phyloP scores from a whole-genome alignment of 805 yeast genomes.

The Pichia manshurica region DNA sequence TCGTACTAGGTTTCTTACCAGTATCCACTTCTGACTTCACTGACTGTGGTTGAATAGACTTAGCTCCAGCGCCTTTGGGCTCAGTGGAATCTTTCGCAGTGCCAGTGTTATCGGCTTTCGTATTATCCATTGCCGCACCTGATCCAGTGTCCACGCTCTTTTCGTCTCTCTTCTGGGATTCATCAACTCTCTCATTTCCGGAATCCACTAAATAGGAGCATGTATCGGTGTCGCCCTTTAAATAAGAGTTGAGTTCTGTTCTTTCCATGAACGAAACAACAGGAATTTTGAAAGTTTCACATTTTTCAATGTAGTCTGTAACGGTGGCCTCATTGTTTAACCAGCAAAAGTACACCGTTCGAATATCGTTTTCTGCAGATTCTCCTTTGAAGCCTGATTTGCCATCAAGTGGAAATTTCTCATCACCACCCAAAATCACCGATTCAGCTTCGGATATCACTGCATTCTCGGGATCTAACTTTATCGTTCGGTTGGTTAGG shows the following conservation, averaged over 20 bases:
- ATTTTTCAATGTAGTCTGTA: slow-evolving; percentile 73
- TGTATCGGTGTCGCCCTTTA: slow-evolving; percentile 59
- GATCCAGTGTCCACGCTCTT: too few relatives aligned
- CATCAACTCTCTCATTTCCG: too few relatives aligned
- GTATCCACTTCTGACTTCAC: too few relatives aligned
- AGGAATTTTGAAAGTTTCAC: slow-evolving; percentile 56
- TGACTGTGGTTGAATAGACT: too few relatives aligned
- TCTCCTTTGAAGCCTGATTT: slow-evolving; percentile 28
- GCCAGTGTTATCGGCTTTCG: too few relatives aligned
- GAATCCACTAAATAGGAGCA: slow-evolving; percentile 44
- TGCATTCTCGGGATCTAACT: slow-evolving; percentile 18
- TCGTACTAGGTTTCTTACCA: slow-evolving; percentile 6
- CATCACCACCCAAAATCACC: background rate
- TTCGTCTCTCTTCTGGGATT: too few relatives aligned
- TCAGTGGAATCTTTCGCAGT: too few relatives aligned
- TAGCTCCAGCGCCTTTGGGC: too few relatives aligned
- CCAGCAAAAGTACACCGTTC: slow-evolving; percentile 75
- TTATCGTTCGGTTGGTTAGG: slow-evolving; percentile 8
- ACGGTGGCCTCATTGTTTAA: slow-evolving; percentile 63
- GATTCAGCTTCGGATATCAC: background rate
- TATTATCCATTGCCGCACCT: too few relatives aligned
- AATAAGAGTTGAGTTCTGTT: slow-evolving; percentile 77
- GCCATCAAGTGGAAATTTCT: slow-evolving; percentile 36
- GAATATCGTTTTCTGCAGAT: slow-evolving; percentile 40
- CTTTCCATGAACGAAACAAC: slow-evolving; percentile 81